These are phyloP conservation scores for Lactarius vividus DNA, from an alignment of 768 basidiomycete species.

Conservation along the genomic window DNA sequence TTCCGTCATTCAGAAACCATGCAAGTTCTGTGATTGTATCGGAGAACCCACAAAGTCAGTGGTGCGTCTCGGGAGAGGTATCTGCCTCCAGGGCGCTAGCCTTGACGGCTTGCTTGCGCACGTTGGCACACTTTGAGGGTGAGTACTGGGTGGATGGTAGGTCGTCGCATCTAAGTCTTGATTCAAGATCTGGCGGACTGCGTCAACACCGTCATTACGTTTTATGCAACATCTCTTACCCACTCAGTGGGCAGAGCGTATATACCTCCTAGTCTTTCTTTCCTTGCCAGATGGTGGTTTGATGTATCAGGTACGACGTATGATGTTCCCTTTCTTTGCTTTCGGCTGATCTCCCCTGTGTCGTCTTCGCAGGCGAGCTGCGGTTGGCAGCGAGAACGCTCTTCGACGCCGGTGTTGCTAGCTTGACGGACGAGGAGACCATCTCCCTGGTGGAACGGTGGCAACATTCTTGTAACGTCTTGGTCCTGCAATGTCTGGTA, in stretches of 20 bases:
- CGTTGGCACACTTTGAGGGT: conserved; percentile 73
- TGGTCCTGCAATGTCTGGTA: conserved; percentile 2
- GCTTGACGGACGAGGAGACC: conserved; percentile 67
- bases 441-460: conserved; percentile 55
- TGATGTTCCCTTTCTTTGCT: not conserved
- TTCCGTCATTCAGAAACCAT: conserved; percentile 35
- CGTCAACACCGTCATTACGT: conserved; percentile 72
- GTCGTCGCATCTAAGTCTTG: conserved; percentile 1
- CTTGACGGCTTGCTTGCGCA: conserved; percentile 63
- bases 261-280: conserved; percentile 65
- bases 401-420: conserved; percentile 72
- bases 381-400: conserved; percentile 73
- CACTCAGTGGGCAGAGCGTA: conserved; percentile 58
- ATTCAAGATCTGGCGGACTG: conserved; percentile 60
- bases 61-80: conserved; percentile 70
- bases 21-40: conserved; percentile 44
- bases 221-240: conserved; percentile 73
- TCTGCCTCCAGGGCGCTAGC: conserved; percentile 70
- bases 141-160: conserved; percentile 10
- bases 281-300: conserved; percentile 74
- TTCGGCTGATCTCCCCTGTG: conserved; percentile 9
- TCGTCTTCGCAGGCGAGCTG: conserved; percentile 53
- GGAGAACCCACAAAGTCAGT: conserved; percentile 43
- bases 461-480: conserved; percentile 58
- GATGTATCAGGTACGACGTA: conserved; percentile 59